A percentile compares a stretch with the other conserved stretches of the same genome.
Evolutionary conservation across 257 asterid species (phyloP).

Genomic region (Cruciata laevipes): DNA sequence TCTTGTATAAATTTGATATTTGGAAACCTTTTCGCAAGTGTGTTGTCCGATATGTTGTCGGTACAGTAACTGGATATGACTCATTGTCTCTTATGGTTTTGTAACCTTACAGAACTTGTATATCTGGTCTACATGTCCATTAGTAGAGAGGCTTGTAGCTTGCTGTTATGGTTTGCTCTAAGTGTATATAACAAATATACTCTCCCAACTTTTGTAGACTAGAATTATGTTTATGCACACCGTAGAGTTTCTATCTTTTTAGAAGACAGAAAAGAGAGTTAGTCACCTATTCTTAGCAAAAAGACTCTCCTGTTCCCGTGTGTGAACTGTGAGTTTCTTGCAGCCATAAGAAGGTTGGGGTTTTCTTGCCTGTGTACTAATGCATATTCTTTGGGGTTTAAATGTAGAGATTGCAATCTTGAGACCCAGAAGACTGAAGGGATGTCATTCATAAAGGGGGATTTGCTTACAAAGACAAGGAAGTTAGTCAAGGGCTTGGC

Average conservation of each 20-base stretch:
- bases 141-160: too few relatives aligned
- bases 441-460: conserved; percentile 86
- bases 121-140: too few relatives aligned
- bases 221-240: neutral
- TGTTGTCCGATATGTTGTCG: neutral
- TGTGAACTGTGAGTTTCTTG: neutral
- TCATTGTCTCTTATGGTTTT: too few relatives aligned
- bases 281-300: neutral
- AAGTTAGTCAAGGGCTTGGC: conserved; percentile 89
- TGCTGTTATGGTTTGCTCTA: too few relatives aligned
- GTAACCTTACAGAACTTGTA: too few relatives aligned
- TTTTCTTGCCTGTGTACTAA: neutral
- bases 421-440: neutral
- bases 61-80: too few relatives aligned
- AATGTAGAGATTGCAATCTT: neutral
- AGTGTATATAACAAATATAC: too few relatives aligned
- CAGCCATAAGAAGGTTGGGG: neutral
- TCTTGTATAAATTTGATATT: neutral
- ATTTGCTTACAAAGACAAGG: conserved; percentile 63
- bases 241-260: neutral
- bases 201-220: too few relatives aligned
- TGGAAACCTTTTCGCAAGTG: neutral
- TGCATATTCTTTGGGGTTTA: neutral
- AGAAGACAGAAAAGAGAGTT: neutral
- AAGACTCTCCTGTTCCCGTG: neutral